These are phyloP conservation scores for Anisodus acutangulus DNA, from an alignment of 257 asterid genomes.

Conservation along the genomic window DNA sequence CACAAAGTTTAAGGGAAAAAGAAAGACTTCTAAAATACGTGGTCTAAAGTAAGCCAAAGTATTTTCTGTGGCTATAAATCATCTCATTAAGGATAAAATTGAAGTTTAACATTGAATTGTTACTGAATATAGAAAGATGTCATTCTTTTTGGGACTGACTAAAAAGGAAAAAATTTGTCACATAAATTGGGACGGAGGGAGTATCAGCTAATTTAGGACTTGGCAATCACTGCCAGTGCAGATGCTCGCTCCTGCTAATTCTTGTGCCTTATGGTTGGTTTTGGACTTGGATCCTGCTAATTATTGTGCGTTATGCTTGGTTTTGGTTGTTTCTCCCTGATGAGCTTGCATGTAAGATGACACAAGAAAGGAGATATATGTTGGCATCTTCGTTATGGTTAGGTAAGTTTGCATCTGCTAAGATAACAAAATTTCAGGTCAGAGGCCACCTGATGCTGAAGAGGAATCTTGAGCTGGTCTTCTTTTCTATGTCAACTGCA, in stretches of 20 bases:
- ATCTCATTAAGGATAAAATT: too few relatives aligned
- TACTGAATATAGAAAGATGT: too few relatives aligned
- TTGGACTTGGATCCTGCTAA: not conserved
- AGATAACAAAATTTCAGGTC: not conserved
- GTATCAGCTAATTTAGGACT: not conserved
- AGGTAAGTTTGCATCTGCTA: not conserved
- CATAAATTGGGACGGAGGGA: too few relatives aligned
- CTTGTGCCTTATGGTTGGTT: not conserved
- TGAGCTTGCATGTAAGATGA: conserved; percentile 9
- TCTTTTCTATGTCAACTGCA: too few relatives aligned
- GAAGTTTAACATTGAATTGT: too few relatives aligned
- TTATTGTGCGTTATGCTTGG: not conserved
- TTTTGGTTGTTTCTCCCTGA: not conserved
- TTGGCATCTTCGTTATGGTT: not conserved
- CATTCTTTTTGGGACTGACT: too few relatives aligned
- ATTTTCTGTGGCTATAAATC: too few relatives aligned
- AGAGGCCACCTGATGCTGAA: not conserved
- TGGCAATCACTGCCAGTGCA: not conserved
- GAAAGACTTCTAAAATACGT: too few relatives aligned
- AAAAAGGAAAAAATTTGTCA: too few relatives aligned
- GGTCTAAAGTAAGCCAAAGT: too few relatives aligned
- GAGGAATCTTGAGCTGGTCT: too few relatives aligned
- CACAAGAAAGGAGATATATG: not conserved
- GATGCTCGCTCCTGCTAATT: not conserved
- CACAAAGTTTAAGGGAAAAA: too few relatives aligned